Evolutionary conservation across 2,329 filamentous ascomycete genomes (phyloP).

Genomic region (Neocatenulostroma microsporum): DNA sequence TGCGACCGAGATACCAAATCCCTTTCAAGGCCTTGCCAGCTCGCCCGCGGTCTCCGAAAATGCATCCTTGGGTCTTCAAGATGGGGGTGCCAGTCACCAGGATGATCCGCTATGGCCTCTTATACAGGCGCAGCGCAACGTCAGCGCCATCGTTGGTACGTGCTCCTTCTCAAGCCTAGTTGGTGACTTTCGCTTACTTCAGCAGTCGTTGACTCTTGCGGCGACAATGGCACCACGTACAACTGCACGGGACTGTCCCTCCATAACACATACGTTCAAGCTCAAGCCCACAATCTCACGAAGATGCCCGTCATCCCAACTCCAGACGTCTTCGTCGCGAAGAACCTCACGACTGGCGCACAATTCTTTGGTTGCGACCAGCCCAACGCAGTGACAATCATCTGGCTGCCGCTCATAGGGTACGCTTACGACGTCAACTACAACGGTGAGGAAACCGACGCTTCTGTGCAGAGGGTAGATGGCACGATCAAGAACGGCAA

Average conservation of each 20-base stretch:
- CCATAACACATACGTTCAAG: background rate
- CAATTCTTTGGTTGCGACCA: slow-evolving; percentile 6
- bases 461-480: background rate
- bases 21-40: too few species aligned
- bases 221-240: slow-evolving; percentile 1
- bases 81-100: background rate
- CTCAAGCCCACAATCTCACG: slow-evolving; percentile 1
- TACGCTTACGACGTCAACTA: slow-evolving; percentile 1
- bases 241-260: background rate
- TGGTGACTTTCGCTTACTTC: too few species aligned
- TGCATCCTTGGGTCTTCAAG: background rate
- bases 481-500: slow-evolving; percentile 1
- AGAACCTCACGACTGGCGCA: background rate
- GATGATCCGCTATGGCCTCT: background rate
- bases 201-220: slow-evolving; percentile 1
- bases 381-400: slow-evolving; percentile 2
- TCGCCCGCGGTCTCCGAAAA: too few species aligned
- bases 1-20: background rate
- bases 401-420: slow-evolving; percentile 2
- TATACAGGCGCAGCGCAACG: background rate
- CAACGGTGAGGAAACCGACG: background rate
- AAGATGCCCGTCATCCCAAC: slow-evolving; percentile 6
- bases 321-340: background rate
- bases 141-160: slow-evolving; percentile 1
- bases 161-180: background rate